Conservation (phyloP, 257 asterid species). For the Phtheirospermum japonicum region DNA sequence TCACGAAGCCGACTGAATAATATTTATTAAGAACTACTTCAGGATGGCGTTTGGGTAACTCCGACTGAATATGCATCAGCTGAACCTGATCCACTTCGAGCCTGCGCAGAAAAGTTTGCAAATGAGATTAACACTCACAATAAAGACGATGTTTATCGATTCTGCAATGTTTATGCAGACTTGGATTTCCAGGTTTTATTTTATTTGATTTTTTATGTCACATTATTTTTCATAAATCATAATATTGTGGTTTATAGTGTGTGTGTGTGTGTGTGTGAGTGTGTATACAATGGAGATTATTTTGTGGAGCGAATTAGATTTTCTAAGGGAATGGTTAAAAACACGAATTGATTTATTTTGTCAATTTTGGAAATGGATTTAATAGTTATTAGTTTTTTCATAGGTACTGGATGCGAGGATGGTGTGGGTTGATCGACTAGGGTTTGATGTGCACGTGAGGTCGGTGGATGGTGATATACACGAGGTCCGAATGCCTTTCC, state of each 20-base stretch:
- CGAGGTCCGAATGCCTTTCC: conserved; percentile 86
- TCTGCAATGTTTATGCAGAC: conserved; percentile 77
- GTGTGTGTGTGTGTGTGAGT: no score
- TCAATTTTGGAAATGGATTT: conserved; percentile 21
- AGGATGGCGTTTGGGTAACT: conserved; percentile 80
- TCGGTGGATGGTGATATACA: conserved; percentile 53
- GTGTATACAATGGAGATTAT: no score
- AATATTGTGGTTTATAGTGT: no score
- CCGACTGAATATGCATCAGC: conserved; percentile 68
- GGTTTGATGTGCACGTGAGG: conserved; percentile 58
- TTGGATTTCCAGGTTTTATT: conserved; percentile 65
- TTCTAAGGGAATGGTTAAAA: no score
- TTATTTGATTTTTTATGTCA: background rate
- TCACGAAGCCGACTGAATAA: conserved; percentile 22
- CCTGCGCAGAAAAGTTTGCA: conserved; percentile 73
- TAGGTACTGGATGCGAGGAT: conserved; percentile 82
- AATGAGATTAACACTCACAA: conserved; percentile 71
- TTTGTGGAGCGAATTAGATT: no score
- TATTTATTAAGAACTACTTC: conserved; percentile 20
- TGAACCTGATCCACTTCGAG: conserved; percentile 88
- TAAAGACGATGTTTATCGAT: conserved; percentile 70
- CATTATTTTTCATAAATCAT: background rate
- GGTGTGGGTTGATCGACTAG: conserved; percentile 94
- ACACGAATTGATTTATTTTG: no score
- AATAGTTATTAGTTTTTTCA: conserved; percentile 10